Evolutionary conservation across 1,284 basidiomycete species (phyloP), one percentile per base, ranked within the genome.

Genomic region (Rhodotorula sp.): DNA sequence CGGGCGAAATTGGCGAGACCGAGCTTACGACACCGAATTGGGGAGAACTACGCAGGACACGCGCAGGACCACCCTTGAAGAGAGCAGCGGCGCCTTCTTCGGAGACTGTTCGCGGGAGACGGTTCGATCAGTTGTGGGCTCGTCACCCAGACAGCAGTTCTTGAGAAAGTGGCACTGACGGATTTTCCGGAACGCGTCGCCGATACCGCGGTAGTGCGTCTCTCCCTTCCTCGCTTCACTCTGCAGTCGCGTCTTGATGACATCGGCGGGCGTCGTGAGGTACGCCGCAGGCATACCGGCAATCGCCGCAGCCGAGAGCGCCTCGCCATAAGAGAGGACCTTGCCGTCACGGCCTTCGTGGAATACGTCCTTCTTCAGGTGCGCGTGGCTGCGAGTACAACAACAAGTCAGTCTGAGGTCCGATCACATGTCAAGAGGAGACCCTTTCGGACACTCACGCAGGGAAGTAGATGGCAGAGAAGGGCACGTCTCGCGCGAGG

Each of bases 231-330:
- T 87, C 49, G 93, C 90, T 82, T 99, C 97, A n/a, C 93, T 90
- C 81, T 99, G 97, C 74, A 99, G 84, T 68, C 95, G 89, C n/a
- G 95, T 99, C 86, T 99, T 99, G 81, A 98, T 92, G 70, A 99
- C 97, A 82, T 99, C 95, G 88, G 81, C 80, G 0, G 80, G 82
- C 47, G 77, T 83, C 50, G 82, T 82, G 14, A 74, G 59, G 65
- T 72, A 74, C 15, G 72, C 92, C 58, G 93, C 94, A 62, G 95
- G 95, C 93, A 97, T 97, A 77, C 95, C 95, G 71, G 85, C 83
- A 59, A 84, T 88, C 16, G 87, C 91, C 47, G 93, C 93, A 58
- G 91, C 85, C 68, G 87, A 83, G 64, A 99, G 85, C 64, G 95
- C 92, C 84, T 99, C 95, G 61, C 93, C 82, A 83, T 98, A 97